Evolutionary conservation across 345 rosid species (phyloP).

Genomic region (Raphanus raphanistrum): DNA sequence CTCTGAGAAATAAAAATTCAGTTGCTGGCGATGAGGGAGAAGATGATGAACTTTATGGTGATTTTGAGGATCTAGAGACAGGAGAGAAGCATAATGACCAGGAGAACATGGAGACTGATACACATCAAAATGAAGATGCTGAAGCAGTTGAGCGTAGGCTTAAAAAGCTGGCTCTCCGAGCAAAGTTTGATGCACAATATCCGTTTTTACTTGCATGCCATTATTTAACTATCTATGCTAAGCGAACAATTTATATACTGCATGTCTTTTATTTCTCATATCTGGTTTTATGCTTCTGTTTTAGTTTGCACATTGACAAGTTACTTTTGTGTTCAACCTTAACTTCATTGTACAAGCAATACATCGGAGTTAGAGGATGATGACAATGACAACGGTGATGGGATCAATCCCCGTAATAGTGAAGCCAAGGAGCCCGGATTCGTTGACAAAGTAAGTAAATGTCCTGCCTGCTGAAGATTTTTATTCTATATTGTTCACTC

Average conservation of each 20-base stretch:
- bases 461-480: constrained; percentile 16
- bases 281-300: constrained; percentile 13
- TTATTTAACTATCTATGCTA: constrained; percentile 14
- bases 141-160: constrained; percentile 54
- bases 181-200: constrained; percentile 81
- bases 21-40: constrained; percentile 44
- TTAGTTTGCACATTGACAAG: constrained; percentile 17
- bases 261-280: constrained; percentile 9
- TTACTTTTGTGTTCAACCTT: constrained; percentile 48
- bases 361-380: constrained; percentile 64
- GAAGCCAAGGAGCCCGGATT: constrained; percentile 64
- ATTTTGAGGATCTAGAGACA: constrained; percentile 92
- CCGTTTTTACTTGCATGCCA: constrained; percentile 51
- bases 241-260: background rate
- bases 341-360: constrained; percentile 54
- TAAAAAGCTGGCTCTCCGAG: constrained; percentile 82
- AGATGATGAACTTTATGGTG: constrained; percentile 58
- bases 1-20: constrained; percentile 52
- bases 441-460: constrained; percentile 64
- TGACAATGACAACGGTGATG: constrained; percentile 53
- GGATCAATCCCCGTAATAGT: constrained; percentile 39
- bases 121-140: constrained; percentile 49
- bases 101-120: constrained; percentile 38
- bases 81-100: constrained; percentile 55
- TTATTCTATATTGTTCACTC: constrained; percentile 27